Conservation (phyloP, 2,329 filamentous ascomycete species). For the Claviceps quebecensis region DNA sequence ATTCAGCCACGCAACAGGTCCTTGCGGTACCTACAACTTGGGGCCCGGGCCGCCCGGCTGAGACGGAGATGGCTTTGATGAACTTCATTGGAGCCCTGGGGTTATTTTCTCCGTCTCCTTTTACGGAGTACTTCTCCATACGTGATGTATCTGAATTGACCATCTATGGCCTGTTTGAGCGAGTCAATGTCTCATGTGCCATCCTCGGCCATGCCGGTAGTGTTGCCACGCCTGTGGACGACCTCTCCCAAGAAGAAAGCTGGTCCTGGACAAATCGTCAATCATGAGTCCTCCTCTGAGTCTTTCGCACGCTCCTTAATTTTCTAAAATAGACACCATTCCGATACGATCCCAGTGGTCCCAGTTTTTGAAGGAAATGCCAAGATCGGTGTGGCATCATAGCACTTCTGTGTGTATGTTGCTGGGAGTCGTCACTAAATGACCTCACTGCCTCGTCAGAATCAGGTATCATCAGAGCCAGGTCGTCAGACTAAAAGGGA, state of each 20-base stretch:
- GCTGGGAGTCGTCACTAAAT: not conserved
- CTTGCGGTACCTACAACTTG: not conserved
- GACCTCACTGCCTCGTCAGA: not conserved
- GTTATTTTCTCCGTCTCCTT: not conserved
- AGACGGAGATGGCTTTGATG: not conserved
- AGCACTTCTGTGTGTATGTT: not conserved
- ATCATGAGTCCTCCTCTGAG: too few relatives aligned
- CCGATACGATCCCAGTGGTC: not conserved
- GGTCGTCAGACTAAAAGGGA: too few relatives aligned
- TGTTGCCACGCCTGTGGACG: not conserved
- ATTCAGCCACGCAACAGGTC: not conserved
- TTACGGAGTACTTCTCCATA: not conserved
- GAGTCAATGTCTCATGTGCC: constrained; percentile 3
- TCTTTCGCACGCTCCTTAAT: too few relatives aligned
- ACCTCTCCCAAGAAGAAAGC: too few relatives aligned
- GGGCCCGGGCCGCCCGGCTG: not conserved
- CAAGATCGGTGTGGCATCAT: not conserved
- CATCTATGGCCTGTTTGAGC: not conserved
- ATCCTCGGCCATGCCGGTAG: not conserved
- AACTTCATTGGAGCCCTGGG: not conserved
- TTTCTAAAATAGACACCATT: not conserved
- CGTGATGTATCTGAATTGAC: not conserved
- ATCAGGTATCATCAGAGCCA: not conserved
- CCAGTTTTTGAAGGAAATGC: not conserved
- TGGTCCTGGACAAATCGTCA: not conserved